Evolutionary conservation across 306 rosid genomes (phyloP), one percentile per base, ranked within the genome.

Genomic region (Cicer yamashitae): DNA sequence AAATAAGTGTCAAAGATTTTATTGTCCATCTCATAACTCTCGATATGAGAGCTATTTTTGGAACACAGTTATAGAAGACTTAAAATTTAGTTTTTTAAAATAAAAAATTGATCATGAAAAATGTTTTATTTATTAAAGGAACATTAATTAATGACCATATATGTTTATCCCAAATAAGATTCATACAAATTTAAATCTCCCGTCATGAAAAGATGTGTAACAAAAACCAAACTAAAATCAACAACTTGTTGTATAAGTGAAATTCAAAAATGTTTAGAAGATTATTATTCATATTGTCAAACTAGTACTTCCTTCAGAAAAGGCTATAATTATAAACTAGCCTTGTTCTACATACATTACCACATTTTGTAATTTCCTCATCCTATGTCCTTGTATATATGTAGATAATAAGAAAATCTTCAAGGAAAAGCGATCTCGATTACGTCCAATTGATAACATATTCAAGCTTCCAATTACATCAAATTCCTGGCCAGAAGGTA

Each of bases 381-480:
- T 58, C 48, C 37, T 48, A 51, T 76, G 79, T 50, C 10, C 52
- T 51, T 46, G 77, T 60, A 6, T 25, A 25, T 25, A 25, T 39
- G 82, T 41, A 70, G 84, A 20, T 47, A 58, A 39, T 47, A 4
- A 15, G 66, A 63, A 34, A 38, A 4, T 64, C 74, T 79, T 79
- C 73, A 78, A 81, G 73, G 78, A 65, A 77, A 48, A 60, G 20
- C 47, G 74, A 54, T 5, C 71, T 52, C 78, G 72, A 25, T 20
- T 66, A 60, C 81, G 78, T 30, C 86, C 96, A 17, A 82, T 89
- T 44, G 80, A 88, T 30, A 80, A 82, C 54, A 58, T 61, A 6
- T 91, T 89, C 87, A 77, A 86, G 80, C 86, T 94, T 86, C 94
- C 94, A 15, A 78, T 82, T 77, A 63, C 80, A 39, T 6, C 40